Evolutionary conservation across 306 rosid genomes (phyloP).

Genomic region (Cucumis hystrix): DNA sequence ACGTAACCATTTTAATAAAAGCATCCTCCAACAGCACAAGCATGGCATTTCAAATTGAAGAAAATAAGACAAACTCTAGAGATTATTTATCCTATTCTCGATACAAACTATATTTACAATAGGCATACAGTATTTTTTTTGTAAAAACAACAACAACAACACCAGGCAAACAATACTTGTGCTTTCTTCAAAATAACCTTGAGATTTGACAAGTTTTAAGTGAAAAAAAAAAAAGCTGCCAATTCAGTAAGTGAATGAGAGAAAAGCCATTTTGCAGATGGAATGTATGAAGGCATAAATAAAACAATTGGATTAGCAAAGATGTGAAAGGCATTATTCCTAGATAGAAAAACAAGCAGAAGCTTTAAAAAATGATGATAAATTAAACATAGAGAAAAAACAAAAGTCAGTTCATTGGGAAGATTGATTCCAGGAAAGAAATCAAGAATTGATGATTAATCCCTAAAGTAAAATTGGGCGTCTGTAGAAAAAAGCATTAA

Average conservation of each 20-base stretch:
- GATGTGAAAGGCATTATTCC: not conserved
- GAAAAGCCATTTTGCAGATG: not conserved
- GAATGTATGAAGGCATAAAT: not conserved
- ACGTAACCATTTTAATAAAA: too few species aligned
- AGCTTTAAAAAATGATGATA: not conserved
- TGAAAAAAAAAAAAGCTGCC: not conserved
- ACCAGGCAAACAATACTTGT: not conserved
- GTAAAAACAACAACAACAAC: not conserved
- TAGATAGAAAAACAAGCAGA: not conserved
- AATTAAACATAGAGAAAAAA: not conserved
- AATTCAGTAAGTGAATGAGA: not conserved
- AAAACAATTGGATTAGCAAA: not conserved
- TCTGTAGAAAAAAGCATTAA: too few species aligned
- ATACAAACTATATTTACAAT: not conserved
- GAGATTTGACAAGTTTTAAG: too few species aligned
- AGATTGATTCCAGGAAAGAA: not conserved
- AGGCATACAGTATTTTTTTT: not conserved
- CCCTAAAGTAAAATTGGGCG: not conserved
- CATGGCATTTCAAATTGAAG: not conserved
- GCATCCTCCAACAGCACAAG: not conserved
- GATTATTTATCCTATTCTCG: not conserved
- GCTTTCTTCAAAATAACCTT: constrained; percentile 12
- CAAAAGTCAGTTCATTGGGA: too few species aligned
- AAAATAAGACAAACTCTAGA: not conserved
- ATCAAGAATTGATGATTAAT: not conserved